Conservation (phyloP, 768 basidiomycete genomes). For the Kwoniella sp. region DNA sequence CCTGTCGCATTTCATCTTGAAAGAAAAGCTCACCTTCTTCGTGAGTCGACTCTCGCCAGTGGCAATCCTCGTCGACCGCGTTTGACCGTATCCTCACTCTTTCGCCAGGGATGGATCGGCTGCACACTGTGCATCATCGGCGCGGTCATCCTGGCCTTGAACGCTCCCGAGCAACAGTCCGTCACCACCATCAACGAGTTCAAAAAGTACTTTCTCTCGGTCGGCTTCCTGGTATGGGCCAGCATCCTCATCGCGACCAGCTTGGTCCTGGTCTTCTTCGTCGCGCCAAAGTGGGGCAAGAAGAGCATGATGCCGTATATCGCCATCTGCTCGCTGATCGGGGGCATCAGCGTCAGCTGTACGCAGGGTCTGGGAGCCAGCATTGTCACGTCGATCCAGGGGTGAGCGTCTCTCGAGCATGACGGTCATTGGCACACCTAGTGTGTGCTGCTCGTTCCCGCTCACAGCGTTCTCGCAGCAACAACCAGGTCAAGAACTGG, state of each 20-base stretch:
- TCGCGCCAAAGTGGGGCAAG: conserved; percentile 65
- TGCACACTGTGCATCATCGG: conserved; percentile 84
- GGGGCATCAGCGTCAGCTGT: conserved; percentile 63
- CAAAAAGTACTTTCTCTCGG: conserved; percentile 71
- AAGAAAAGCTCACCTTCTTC: conserved; percentile 89
- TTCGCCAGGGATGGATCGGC: conserved; percentile 88
- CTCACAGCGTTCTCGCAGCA: conserved; percentile 11
- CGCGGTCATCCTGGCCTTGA: conserved; percentile 83
- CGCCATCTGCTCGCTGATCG: conserved; percentile 90
- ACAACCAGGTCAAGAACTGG: conserved; percentile 65
- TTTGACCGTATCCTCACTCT: too few relatives aligned
- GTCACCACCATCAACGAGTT: conserved; percentile 56
- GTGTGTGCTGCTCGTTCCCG: not conserved
- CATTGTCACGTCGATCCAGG: conserved; percentile 64
- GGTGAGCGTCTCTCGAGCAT: conserved; percentile 28
- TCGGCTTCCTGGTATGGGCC: conserved; percentile 67
- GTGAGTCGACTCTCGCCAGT: conserved; percentile 25
- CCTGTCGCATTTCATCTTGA: conserved; percentile 84
- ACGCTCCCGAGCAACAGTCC: conserved; percentile 54
- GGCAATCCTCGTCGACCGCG: not conserved
- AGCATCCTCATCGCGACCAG: conserved; percentile 53
- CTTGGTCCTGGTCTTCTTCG: conserved; percentile 33
- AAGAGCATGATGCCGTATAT: conserved; percentile 83
- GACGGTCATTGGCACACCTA: not conserved
- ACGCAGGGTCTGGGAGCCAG: conserved; percentile 89